A percentile compares a stretch with the other conserved stretches of the same genome.
phyloP scores from a whole-genome alignment of 208 protist species.

The Leishmania amazonensis region DNA sequence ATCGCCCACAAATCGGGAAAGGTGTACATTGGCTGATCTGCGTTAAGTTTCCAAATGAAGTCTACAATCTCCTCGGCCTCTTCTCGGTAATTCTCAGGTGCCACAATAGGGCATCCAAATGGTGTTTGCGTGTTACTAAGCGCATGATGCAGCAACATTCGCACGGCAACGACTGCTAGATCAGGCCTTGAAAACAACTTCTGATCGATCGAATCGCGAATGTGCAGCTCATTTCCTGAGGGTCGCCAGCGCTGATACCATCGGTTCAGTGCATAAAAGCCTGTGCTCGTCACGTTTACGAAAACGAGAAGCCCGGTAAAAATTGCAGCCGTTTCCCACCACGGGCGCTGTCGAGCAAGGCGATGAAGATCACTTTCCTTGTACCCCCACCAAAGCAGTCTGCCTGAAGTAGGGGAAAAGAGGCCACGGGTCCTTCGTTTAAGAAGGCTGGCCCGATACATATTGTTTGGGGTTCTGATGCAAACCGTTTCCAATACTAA shows the following conservation, averaged over 20 bases:
- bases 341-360: slow-evolving; percentile 74
- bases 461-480: not conserved
- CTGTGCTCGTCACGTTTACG: slow-evolving; percentile 60
- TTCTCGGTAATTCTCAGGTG: slow-evolving; percentile 45
- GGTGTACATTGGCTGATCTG: slow-evolving; percentile 65
- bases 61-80: slow-evolving; percentile 78
- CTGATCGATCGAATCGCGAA: slow-evolving; percentile 58
- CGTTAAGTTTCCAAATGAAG: slow-evolving; percentile 64
- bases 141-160: slow-evolving; percentile 77
- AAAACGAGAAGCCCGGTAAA: slow-evolving; percentile 70
- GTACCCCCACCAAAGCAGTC: slow-evolving; percentile 56
- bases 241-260: slow-evolving; percentile 75
- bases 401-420: slow-evolving; percentile 20
- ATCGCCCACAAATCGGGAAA: slow-evolving; percentile 88
- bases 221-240: slow-evolving; percentile 66
- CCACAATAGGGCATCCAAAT: slow-evolving; percentile 85
- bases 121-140: slow-evolving; percentile 74
- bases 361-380: slow-evolving; percentile 73
- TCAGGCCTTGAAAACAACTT: slow-evolving; percentile 82
- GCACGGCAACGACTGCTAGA: slow-evolving; percentile 74
- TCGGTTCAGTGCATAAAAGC: slow-evolving; percentile 66
- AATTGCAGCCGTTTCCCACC: slow-evolving; percentile 83
- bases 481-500: not conserved
- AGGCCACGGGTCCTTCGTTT: slow-evolving; percentile 12
- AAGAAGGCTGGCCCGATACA: slow-evolving; percentile 30